phyloP scores from a whole-genome alignment of 2,329 filamentous ascomycete species.

The Beauveria varroae region DNA sequence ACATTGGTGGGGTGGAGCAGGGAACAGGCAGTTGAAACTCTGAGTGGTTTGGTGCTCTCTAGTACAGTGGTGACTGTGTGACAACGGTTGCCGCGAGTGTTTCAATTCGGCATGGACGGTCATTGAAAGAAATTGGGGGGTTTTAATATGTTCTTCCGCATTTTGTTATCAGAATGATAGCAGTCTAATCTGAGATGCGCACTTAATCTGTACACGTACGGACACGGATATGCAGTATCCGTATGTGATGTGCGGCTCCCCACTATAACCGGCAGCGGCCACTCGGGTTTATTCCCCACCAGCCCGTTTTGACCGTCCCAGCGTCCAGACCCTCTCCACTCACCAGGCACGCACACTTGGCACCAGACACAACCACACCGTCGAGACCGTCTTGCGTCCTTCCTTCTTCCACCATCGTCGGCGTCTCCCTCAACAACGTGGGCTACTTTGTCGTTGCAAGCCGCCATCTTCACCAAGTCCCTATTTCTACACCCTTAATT shows the following conservation, averaged over 20 bases:
- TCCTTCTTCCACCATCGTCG: background rate
- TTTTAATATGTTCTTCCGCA: too few relatives aligned
- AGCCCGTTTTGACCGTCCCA: background rate
- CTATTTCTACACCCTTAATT: background rate
- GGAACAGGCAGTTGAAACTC: too few relatives aligned
- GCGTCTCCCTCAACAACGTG: conserved; percentile 7
- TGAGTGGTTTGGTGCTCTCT: too few relatives aligned
- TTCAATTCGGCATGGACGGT: too few relatives aligned
- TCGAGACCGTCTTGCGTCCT: too few relatives aligned
- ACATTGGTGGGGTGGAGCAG: too few relatives aligned
- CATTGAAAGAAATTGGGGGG: too few relatives aligned
- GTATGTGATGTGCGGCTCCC: background rate
- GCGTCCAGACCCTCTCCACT: background rate
- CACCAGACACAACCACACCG: background rate
- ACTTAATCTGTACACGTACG: background rate
- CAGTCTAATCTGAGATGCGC: background rate
- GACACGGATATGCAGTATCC: background rate
- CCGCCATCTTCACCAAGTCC: background rate
- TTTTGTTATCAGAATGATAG: too few relatives aligned
- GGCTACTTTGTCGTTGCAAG: background rate
- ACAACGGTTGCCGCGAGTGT: too few relatives aligned
- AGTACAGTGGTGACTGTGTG: too few relatives aligned
- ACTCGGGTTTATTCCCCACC: conserved; percentile 6
- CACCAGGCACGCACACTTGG: background rate
- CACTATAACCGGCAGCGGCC: background rate